phyloP scores from a whole-genome alignment of 495 filamentous ascomycete species.

The Podospora pseudopauciseta region DNA sequence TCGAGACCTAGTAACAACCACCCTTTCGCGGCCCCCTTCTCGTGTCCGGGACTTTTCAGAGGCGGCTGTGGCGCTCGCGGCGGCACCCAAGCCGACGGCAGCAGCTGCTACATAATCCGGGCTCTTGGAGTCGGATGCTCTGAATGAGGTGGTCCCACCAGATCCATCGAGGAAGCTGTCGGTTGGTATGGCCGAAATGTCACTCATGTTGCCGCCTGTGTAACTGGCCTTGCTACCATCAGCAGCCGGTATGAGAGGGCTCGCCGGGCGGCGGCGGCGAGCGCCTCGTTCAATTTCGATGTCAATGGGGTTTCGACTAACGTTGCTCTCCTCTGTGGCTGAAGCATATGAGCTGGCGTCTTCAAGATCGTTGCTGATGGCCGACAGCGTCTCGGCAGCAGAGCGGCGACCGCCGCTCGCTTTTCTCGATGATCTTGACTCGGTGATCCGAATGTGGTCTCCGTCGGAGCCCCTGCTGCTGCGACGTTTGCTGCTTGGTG shows the following conservation, averaged over 20 bases:
- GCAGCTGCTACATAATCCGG: slow-evolving; percentile 35
- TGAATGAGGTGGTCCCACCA: slow-evolving; percentile 29
- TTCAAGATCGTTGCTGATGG: slow-evolving; percentile 39
- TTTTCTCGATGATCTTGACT: slow-evolving; percentile 57
- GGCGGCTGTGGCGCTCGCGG: slow-evolving; percentile 30
- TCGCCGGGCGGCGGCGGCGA: slow-evolving; percentile 49
- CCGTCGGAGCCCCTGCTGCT: slow-evolving; percentile 50
- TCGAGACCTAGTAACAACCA: slow-evolving; percentile 27
- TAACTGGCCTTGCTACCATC: slow-evolving; percentile 57
- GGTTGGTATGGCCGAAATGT: slow-evolving; percentile 86
- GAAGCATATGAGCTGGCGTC: slow-evolving; percentile 64
- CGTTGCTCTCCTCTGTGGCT: slow-evolving; percentile 71
- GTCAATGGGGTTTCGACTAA: slow-evolving; percentile 71
- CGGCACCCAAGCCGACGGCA: slow-evolving; percentile 35
- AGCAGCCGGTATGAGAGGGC: slow-evolving; percentile 50
- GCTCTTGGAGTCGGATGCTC: slow-evolving; percentile 34
- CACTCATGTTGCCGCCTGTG: slow-evolving; percentile 59
- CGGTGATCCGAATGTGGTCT: slow-evolving; percentile 70
- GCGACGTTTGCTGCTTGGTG: slow-evolving; percentile 60
- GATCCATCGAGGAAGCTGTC: slow-evolving; percentile 83
- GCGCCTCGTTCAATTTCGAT: slow-evolving; percentile 61
- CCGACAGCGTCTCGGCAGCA: slow-evolving; percentile 43
- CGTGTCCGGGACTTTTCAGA: slow-evolving; percentile 49
- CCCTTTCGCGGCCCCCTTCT: slow-evolving; percentile 33
- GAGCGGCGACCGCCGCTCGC: slow-evolving; percentile 54